These are phyloP conservation scores for Plasmodium coatneyi DNA, from an alignment of 169 alveolate species.

Conservation along the genomic window DNA sequence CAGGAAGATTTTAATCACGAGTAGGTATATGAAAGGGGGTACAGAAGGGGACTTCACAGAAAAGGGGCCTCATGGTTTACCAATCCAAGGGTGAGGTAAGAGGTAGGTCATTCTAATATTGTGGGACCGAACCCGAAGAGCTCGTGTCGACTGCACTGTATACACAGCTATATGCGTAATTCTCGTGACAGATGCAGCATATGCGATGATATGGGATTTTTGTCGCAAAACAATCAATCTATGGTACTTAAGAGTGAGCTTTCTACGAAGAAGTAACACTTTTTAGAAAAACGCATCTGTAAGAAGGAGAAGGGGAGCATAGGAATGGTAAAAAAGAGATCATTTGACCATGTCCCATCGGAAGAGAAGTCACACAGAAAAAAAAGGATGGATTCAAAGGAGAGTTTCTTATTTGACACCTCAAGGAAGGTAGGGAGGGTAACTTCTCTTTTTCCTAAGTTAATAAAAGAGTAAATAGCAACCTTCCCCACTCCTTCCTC, in stretches of 20 bases:
- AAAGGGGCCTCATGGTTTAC: neutral
- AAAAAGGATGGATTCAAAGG: neutral
- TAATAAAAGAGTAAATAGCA: too few relatives aligned
- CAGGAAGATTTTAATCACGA: neutral
- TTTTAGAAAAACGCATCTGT: neutral
- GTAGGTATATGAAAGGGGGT: neutral
- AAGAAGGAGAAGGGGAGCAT: neutral
- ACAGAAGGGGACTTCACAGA: neutral
- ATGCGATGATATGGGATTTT: neutral
- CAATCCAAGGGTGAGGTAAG: neutral
- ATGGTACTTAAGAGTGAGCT: neutral
- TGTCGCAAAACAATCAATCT: neutral
- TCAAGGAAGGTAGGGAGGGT: neutral
- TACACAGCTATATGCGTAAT: neutral
- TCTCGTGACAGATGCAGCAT: neutral
- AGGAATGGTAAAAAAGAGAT: neutral
- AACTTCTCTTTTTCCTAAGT: too few relatives aligned
- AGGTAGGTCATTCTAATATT: neutral
- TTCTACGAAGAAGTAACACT: neutral
- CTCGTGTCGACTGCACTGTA: neutral
- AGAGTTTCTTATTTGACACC: neutral
- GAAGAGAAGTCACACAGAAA: neutral
- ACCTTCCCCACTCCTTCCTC: too few relatives aligned
- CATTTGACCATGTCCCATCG: neutral
- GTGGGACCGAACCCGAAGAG: neutral